A percentile compares a stretch with the other conserved stretches of the same genome.
These are phyloP conservation scores for Pyrus pyrifolia DNA, from an alignment of 306 rosid species.

Conservation along the genomic window DNA sequence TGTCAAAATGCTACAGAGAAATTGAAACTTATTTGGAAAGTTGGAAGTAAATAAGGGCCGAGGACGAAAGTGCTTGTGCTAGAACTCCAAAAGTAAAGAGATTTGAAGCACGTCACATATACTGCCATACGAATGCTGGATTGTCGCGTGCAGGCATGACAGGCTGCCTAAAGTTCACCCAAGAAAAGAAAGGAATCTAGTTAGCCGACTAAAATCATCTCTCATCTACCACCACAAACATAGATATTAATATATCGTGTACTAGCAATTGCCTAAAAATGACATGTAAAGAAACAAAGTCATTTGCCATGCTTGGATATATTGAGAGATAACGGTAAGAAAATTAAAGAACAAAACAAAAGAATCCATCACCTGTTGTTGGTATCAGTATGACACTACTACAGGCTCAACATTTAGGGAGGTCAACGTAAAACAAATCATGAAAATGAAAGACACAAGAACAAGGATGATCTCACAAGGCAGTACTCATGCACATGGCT, in stretches of 20 bases:
- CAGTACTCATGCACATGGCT: too few relatives aligned
- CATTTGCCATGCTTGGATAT: conserved; percentile 17
- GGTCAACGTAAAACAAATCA: too few relatives aligned
- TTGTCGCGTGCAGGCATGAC: conserved; percentile 32
- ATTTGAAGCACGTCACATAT: neutral
- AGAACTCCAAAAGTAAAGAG: neutral
- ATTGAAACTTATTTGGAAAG: neutral
- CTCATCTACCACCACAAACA: conserved; percentile 26
- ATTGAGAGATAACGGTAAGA: neutral
- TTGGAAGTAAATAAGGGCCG: neutral
- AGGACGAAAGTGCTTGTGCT: neutral
- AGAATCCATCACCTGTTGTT: neutral
- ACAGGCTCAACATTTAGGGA: too few relatives aligned
- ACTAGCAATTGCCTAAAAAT: neutral
- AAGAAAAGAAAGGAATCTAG: conserved; percentile 36
- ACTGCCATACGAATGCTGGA: conserved; percentile 22
- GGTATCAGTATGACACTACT: neutral
- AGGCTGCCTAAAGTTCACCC: conserved; percentile 29
- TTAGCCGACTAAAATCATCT: conserved; percentile 23
- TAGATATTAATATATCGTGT: neutral
- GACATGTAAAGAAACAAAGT: conserved; percentile 10
- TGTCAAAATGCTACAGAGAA: neutral
- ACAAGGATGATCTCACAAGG: too few relatives aligned
- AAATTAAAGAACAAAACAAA: neutral
- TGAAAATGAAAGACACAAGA: too few relatives aligned